Percentiles rank a stretch among this genome's conserved stretches.
Conservation (phyloP, 306 rosid genomes). For the Citrullus mucosospermus region DNA sequence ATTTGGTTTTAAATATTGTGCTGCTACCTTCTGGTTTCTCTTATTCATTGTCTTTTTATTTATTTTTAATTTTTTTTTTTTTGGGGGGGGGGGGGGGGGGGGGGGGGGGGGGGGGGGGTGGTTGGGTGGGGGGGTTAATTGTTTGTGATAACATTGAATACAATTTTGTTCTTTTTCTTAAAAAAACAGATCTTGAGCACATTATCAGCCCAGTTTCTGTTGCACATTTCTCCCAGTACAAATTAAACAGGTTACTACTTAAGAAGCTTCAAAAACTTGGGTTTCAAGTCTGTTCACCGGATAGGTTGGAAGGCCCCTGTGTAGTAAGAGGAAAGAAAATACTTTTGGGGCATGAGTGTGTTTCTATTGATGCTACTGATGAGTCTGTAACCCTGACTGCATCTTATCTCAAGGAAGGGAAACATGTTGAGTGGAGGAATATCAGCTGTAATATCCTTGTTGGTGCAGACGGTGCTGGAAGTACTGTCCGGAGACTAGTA, state of each 20-base stretch:
- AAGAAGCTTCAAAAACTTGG: slow-evolving; percentile 50
- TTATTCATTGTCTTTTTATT: neutral
- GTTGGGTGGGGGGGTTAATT: too few relatives aligned
- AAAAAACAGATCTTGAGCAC: slow-evolving; percentile 29
- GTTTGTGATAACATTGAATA: neutral
- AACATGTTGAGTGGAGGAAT: slow-evolving; percentile 35
- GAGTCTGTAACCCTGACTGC: slow-evolving; percentile 39
- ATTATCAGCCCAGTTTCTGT: slow-evolving; percentile 78
- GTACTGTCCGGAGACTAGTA: slow-evolving; percentile 66
- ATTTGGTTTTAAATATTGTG: too few relatives aligned
- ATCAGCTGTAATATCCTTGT: slow-evolving; percentile 52
- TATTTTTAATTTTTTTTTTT: too few relatives aligned
- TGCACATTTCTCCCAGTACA: slow-evolving; percentile 88
- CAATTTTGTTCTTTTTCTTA: slow-evolving; percentile 10
- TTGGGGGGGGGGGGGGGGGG: too few relatives aligned
- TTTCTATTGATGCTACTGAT: slow-evolving; percentile 40
- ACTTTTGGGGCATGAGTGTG: slow-evolving; percentile 75
- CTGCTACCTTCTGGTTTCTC: neutral
- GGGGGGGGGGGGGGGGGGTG: too few relatives aligned
- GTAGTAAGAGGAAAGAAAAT: slow-evolving; percentile 32
- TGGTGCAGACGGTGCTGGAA: slow-evolving; percentile 83
- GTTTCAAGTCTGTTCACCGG: slow-evolving; percentile 35
- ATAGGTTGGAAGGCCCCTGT: slow-evolving; percentile 23
- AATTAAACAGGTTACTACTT: slow-evolving; percentile 44
- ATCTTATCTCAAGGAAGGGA: slow-evolving; percentile 44